Evolutionary conservation across 306 rosid genomes (phyloP), one percentile per base, ranked within the genome.

Genomic region (Vigna nakashimae): DNA sequence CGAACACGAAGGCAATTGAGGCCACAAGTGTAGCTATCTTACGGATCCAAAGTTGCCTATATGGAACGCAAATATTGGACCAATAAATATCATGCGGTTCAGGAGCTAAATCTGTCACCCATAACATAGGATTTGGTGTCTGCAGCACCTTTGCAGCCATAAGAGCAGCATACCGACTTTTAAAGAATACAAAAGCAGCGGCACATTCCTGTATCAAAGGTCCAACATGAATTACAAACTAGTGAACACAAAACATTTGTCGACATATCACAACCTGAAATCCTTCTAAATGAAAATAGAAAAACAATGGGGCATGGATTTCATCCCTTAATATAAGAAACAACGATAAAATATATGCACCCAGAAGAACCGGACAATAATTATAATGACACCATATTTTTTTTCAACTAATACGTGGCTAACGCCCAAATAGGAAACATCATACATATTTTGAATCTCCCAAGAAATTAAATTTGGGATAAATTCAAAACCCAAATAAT

Each of bases 141-240:
- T 91, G 99, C 82, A 81, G 89, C 84, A 85, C 74, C 74, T 73
- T 82, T 50, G 94, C 79, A 82, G 93, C 88, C 79, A 86, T 74
- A 80, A 76, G 79, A 73, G 99, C 97, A 79, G 92, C 94, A 80
- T 89, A 91, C 43, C 99, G 96, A 82, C 86, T 96, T 89, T 89
- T 96, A 87, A 96, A 96, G 88, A 96, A 96, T 73, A 96, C 98
- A 86, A 96, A 96, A 78, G 99, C 97, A 81, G 99, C 87, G 30
- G 97, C 83, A 70, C 91, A 85, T 71, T 90, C 98, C 98, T 96
- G 90, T 70, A 72, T 73, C 74, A 65, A 64, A 82, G 69, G 49
- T 72, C 26, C 57, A 73, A 56, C 64, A 24, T 55, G 18, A 64
- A 78, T 66, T 38, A 48, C 60, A 78, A 67, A 66, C 49, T 50